Evolutionary conservation across 495 filamentous ascomycete genomes (phyloP).

Genomic region (Penicillium canariense): DNA sequence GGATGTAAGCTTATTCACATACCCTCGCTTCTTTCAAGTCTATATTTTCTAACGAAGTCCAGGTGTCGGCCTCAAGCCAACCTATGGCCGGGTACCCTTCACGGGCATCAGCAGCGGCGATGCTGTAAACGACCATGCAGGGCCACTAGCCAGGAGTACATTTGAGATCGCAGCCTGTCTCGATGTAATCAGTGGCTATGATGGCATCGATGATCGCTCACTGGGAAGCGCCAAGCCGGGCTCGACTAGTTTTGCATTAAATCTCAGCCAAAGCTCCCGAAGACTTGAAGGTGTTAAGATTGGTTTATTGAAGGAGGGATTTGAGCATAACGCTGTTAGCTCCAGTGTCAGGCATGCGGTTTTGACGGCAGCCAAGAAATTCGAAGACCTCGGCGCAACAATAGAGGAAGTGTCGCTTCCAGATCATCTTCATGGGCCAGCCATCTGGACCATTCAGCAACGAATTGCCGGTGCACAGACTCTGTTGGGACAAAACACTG

Average conservation of each 20-base stretch:
- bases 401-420: conserved; percentile 53
- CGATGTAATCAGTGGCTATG: conserved; percentile 52
- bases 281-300: conserved; percentile 50
- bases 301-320: conserved; percentile 52
- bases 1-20: conserved; percentile 29
- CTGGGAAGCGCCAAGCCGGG: conserved; percentile 43
- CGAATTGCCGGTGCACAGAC: conserved; percentile 43
- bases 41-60: conserved; percentile 7
- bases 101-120: conserved; percentile 47
- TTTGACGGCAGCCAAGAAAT: conserved; percentile 41
- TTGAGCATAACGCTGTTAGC: conserved; percentile 42
- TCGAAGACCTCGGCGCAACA: conserved; percentile 49
- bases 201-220: conserved; percentile 56
- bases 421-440: conserved; percentile 44
- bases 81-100: conserved; percentile 52
- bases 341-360: conserved; percentile 42
- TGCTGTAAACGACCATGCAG: conserved; percentile 46
- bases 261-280: conserved; percentile 21
- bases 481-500: conserved; percentile 38
- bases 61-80: conserved; percentile 49
- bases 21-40: background rate
- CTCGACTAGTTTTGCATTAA: conserved; percentile 39
- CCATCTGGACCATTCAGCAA: conserved; percentile 51
- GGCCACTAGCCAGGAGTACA: conserved; percentile 48
- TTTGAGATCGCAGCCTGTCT: conserved; percentile 51